Evolutionary conservation across 139 green algal species (phyloP).

Genomic region (Gonium pectorale): DNA sequence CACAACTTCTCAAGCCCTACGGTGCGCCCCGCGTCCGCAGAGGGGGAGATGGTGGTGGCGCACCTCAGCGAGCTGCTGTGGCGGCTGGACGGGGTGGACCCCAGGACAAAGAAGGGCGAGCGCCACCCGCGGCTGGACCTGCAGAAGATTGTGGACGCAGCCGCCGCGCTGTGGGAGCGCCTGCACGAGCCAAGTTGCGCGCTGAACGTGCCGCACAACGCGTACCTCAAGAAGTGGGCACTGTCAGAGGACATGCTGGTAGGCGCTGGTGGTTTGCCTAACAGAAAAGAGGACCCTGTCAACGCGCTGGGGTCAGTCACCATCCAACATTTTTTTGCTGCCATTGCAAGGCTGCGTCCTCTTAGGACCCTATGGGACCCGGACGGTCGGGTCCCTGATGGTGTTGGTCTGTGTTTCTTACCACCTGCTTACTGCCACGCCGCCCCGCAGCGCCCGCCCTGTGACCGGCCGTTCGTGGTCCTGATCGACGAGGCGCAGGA

Average conservation of each 20-base stretch:
- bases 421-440: background rate
- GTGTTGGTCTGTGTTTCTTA: background rate
- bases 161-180: background rate
- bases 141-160: background rate
- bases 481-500: slow-evolving; percentile 40
- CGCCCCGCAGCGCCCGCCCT: background rate
- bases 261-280: background rate
- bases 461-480: slow-evolving; percentile 21
- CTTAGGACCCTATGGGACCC: background rate
- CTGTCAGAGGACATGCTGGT: background rate
- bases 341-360: background rate
- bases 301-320: background rate
- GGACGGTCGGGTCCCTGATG: background rate
- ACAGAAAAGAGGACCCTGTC: background rate
- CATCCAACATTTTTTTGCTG: background rate
- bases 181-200: background rate
- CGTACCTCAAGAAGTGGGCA: background rate
- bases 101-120: background rate
- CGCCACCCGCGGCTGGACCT: background rate
- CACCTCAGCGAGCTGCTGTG: background rate
- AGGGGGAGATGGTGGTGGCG: background rate
- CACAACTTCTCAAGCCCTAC: too few relatives aligned
- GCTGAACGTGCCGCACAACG: slow-evolving; percentile 5
- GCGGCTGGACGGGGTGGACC: background rate
- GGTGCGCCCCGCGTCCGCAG: background rate